These are phyloP conservation scores for Tetradesmus lagerheimii DNA, from an alignment of 139 green algal species.

Conservation along the genomic window DNA sequence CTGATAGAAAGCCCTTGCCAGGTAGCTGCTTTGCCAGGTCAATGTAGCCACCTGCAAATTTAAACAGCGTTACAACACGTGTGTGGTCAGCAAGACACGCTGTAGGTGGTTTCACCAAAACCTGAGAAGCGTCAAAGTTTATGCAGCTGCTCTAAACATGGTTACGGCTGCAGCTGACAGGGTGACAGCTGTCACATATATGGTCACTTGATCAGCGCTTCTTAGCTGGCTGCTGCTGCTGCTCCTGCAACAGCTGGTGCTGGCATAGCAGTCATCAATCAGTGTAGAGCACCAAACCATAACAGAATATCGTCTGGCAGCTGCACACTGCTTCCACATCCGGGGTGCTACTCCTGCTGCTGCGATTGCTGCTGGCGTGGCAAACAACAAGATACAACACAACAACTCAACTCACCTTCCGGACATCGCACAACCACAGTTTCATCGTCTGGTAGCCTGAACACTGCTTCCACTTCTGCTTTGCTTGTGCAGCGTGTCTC, in stretches of 20 bases:
- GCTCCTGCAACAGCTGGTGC: too few species aligned
- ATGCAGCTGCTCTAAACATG: too few species aligned
- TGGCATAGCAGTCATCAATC: too few species aligned
- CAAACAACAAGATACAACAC: too few species aligned
- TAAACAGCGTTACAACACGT: background rate
- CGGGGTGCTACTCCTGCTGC: too few species aligned
- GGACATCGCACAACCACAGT: constrained; percentile 3
- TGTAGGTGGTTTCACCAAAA: too few species aligned
- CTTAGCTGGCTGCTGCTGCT: background rate
- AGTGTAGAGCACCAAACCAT: too few species aligned
- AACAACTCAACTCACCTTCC: background rate
- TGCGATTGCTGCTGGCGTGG: background rate
- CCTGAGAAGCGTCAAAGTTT: too few species aligned
- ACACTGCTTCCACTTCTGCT: constrained; percentile 12
- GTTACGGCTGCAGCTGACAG: background rate
- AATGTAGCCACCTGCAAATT: background rate
- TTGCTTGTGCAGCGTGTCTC: constrained; percentile 8
- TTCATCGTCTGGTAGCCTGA: background rate
- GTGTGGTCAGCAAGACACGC: background rate
- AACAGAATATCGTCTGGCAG: too few species aligned
- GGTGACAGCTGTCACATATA: too few species aligned
- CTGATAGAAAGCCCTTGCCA: constrained; percentile 25
- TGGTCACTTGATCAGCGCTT: too few species aligned
- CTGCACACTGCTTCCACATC: too few species aligned
- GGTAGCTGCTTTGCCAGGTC: constrained; percentile 26